Evolutionary conservation across 2,329 filamentous ascomycete species (phyloP).

Genomic region (Ceratocystis cacaofunesta): DNA sequence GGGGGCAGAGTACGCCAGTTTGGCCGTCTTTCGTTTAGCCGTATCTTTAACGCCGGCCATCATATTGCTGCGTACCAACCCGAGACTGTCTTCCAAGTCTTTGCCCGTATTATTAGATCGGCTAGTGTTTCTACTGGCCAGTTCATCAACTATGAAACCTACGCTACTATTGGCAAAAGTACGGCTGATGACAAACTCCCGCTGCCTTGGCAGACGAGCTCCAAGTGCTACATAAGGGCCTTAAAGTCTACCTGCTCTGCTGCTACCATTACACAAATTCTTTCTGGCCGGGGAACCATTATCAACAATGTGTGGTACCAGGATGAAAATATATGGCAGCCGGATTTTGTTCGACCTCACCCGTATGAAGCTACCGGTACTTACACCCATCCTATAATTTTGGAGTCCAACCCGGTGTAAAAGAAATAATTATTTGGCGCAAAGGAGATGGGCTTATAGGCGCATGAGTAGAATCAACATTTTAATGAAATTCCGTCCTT

Average conservation of each 20-base stretch:
- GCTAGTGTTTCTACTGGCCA: slow-evolving; percentile 42
- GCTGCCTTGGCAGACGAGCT: slow-evolving; percentile 18
- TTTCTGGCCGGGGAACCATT: slow-evolving; percentile 1
- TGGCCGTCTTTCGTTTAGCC: slow-evolving; percentile 56
- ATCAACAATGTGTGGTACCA: slow-evolving; percentile 13
- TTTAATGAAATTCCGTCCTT: background rate
- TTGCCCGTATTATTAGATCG: slow-evolving; percentile 43
- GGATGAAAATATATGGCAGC: background rate
- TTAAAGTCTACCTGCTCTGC: slow-evolving; percentile 36
- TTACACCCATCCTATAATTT: background rate
- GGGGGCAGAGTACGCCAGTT: slow-evolving; percentile 62
- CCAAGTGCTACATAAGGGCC: slow-evolving; percentile 47
- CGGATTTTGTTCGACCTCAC: background rate
- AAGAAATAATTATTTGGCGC: background rate
- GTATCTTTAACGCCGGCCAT: slow-evolving; percentile 52
- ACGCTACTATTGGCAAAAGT: background rate
- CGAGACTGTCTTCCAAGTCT: slow-evolving; percentile 42
- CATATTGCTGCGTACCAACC: slow-evolving; percentile 48
- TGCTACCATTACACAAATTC: slow-evolving; percentile 23
- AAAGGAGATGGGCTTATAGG: background rate
- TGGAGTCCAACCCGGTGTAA: background rate
- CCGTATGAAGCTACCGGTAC: background rate
- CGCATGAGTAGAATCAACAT: background rate
- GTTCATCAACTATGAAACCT: slow-evolving; percentile 35
- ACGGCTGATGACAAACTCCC: background rate